phyloP scores from a whole-genome alignment of 1,139 yeast species.

The Dujonia santamariae region DNA sequence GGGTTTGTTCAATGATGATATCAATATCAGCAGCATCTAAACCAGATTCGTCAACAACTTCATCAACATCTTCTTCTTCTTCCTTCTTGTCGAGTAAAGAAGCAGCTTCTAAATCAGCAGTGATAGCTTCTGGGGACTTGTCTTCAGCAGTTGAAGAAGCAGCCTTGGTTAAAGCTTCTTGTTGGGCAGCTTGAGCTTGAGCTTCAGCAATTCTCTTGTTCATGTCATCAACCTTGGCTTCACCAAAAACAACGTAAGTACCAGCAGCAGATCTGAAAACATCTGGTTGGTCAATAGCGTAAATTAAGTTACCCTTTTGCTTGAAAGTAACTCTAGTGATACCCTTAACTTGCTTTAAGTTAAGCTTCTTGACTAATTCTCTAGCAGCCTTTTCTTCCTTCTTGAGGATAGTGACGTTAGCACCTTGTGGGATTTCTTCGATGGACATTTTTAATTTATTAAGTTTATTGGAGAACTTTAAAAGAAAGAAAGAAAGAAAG shows the following conservation, averaged over 20 bases:
- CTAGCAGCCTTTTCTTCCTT: slow-evolving; percentile 97
- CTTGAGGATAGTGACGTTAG: slow-evolving; percentile 79
- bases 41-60: slow-evolving; percentile 75
- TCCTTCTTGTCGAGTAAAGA: slow-evolving; percentile 46
- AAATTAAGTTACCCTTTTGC: slow-evolving; percentile 89
- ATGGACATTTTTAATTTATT: slow-evolving; percentile 37
- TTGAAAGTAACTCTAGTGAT: slow-evolving; percentile 95
- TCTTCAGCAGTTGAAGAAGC: slow-evolving; percentile 35
- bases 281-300: slow-evolving; percentile 92
- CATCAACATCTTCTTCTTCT: slow-evolving; percentile 62
- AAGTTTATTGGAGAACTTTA: neutral
- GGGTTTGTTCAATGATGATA: slow-evolving; percentile 86
- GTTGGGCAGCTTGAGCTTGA: slow-evolving; percentile 41
- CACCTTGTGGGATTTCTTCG: slow-evolving; percentile 80
- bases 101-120: slow-evolving; percentile 88
- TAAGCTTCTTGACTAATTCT: slow-evolving; percentile 83
- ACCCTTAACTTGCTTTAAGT: slow-evolving; percentile 88
- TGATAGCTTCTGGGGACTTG: slow-evolving; percentile 74
- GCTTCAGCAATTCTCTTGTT: slow-evolving; percentile 76
- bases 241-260: slow-evolving; percentile 95
- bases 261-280: slow-evolving; percentile 95
- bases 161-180: slow-evolving; percentile 69
- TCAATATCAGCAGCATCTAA: slow-evolving; percentile 76
- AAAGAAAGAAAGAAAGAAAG: neutral
- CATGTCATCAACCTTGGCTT: slow-evolving; percentile 92